Conservation (phyloP, 768 basidiomycete genomes). For the Pulveroboletus frians region DNA sequence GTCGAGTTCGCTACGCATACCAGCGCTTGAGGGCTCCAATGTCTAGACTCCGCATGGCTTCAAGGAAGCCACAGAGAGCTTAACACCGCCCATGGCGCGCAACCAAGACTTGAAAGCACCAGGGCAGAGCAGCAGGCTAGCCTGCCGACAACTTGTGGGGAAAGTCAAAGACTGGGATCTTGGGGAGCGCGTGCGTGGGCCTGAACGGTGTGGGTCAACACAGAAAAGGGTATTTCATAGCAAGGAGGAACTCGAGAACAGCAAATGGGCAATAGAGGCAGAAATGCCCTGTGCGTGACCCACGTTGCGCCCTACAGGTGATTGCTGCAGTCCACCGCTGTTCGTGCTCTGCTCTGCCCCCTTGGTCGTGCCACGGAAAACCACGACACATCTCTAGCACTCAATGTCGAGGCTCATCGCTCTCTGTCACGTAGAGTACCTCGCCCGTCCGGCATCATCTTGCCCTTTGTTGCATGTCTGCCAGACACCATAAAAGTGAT, state of each 20-base stretch:
- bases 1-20: constrained; percentile 47
- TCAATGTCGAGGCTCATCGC: constrained; percentile 7
- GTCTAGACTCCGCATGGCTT: constrained; percentile 18
- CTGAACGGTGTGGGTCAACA: constrained; percentile 26
- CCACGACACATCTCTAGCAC: constrained; percentile 51
- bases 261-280: constrained; percentile 28
- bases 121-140: constrained; percentile 36
- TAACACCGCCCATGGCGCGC: constrained; percentile 47
- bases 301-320: constrained; percentile 9
- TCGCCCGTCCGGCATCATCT: constrained; percentile 48
- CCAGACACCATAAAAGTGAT: constrained; percentile 22
- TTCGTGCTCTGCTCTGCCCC: constrained; percentile 41
- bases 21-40: constrained; percentile 47
- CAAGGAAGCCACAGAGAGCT: constrained; percentile 16
- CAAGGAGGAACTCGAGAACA: constrained; percentile 18
- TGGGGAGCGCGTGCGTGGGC: constrained; percentile 38
- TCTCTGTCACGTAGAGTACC: constrained; percentile 26
- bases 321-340: constrained; percentile 16
- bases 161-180: constrained; percentile 43
- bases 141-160: constrained; percentile 23
- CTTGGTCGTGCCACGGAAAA: constrained; percentile 16
- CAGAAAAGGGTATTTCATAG: constrained; percentile 5
- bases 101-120: constrained; percentile 49
- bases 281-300: constrained; percentile 35
- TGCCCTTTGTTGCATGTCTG: constrained; percentile 33